phyloP scores from a whole-genome alignment of 176 grass and related monocot species.

The Dactylis glomerata region DNA sequence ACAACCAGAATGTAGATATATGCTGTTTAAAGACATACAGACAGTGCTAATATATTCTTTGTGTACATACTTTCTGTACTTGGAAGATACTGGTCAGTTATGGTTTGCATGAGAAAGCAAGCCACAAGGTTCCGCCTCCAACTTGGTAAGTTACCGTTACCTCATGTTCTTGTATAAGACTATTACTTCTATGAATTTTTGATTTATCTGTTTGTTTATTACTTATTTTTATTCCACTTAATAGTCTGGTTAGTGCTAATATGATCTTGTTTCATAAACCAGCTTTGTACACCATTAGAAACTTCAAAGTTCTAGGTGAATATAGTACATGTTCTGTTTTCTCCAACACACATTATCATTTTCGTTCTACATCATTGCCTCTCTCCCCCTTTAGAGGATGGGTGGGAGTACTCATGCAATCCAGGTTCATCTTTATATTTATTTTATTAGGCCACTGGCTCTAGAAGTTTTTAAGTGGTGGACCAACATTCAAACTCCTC shows the following conservation, averaged over 20 bases:
- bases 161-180: background rate
- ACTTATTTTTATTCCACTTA: background rate
- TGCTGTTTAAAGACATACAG: slow-evolving; percentile 16
- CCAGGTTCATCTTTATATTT: background rate
- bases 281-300: background rate
- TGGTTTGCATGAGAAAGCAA: slow-evolving; percentile 10
- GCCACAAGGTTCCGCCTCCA: background rate
- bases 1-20: slow-evolving; percentile 17
- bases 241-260: background rate
- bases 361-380: background rate
- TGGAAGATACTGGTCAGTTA: slow-evolving; percentile 14
- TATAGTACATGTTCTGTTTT: background rate
- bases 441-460: slow-evolving; percentile 14
- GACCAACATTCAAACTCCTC: slow-evolving; percentile 2
- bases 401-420: background rate
- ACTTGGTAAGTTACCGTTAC: slow-evolving; percentile 10
- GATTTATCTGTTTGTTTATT: background rate
- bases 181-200: background rate
- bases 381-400: background rate
- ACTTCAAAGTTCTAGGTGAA: background rate
- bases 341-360: background rate
- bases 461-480: background rate
- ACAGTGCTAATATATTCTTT: slow-evolving; percentile 6
- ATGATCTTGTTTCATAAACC: background rate
- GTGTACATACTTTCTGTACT: slow-evolving; percentile 4